phyloP scores from a whole-genome alignment of 148 eudicot genomes.

The Camellia lanceoleosa region DNA sequence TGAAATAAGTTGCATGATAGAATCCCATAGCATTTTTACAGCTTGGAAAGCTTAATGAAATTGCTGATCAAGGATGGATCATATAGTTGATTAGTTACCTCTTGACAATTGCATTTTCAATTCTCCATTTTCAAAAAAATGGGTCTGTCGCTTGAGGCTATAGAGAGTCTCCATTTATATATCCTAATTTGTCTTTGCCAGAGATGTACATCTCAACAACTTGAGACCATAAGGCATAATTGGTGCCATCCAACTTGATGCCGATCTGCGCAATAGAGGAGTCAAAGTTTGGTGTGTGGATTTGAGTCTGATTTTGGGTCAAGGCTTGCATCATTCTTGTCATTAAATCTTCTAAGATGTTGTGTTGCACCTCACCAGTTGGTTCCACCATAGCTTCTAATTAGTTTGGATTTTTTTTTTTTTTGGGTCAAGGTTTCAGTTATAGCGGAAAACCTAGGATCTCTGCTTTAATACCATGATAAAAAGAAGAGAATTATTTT shows the following conservation, averaged over 20 bases:
- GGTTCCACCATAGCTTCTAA: too few relatives aligned
- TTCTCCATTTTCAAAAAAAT: slow-evolving; percentile 4
- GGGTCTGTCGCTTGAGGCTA: slow-evolving; percentile 11
- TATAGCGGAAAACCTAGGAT: too few relatives aligned
- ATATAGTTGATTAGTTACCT: neutral
- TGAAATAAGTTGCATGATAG: too few relatives aligned
- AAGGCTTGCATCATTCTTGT: slow-evolving; percentile 9
- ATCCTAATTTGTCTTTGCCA: neutral
- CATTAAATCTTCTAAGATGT: slow-evolving; percentile 11
- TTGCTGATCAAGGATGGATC: too few relatives aligned
- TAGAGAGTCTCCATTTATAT: neutral
- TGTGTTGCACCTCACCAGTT: too few relatives aligned
- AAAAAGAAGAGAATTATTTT: too few relatives aligned
- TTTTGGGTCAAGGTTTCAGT: too few relatives aligned
- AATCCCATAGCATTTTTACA: too few relatives aligned
- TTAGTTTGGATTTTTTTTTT: too few relatives aligned
- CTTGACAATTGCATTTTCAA: slow-evolving; percentile 7
- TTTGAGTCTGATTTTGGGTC: slow-evolving; percentile 1
- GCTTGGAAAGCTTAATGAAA: too few relatives aligned
- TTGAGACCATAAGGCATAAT: slow-evolving; percentile 10
- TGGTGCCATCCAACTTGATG: slow-evolving; percentile 17
- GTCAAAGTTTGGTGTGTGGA: neutral
- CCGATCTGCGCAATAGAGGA: slow-evolving; percentile 12
- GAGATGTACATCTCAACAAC: neutral
- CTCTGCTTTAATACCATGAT: too few relatives aligned